These are phyloP conservation scores for Passalora sequoiae DNA, from an alignment of 2,329 filamentous ascomycete genomes.

Conservation along the genomic window DNA sequence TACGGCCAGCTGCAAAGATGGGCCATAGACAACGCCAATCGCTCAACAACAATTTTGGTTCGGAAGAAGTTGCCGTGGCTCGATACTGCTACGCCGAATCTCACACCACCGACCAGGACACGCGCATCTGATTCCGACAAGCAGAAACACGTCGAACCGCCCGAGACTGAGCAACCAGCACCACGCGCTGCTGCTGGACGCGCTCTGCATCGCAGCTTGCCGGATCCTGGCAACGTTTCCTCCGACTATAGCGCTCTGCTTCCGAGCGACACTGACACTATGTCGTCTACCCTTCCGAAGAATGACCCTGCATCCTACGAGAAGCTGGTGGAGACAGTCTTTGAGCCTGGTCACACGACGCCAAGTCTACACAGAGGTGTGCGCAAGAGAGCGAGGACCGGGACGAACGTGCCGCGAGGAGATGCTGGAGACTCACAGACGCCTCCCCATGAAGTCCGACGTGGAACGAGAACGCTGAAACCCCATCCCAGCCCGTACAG, in stretches of 20 bases:
- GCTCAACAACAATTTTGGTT: conserved; percentile 1
- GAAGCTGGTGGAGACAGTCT: conserved; percentile 10
- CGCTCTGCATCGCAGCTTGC: too few relatives aligned
- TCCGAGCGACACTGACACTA: conserved; percentile 7
- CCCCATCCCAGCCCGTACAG: conserved; percentile 7
- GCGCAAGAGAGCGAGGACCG: background rate
- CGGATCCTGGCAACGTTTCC: conserved; percentile 14
- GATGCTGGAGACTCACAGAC: background rate
- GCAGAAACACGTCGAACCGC: background rate
- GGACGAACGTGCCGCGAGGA: background rate
- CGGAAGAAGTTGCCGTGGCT: conserved; percentile 29
- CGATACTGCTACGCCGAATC: background rate
- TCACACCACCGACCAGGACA: too few relatives aligned
- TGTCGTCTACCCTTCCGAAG: conserved; percentile 11
- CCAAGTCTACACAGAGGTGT: background rate
- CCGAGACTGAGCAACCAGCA: background rate
- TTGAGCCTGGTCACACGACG: conserved; percentile 1
- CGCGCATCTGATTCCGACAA: background rate
- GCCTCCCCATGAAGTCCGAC: background rate
- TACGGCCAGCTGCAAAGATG: conserved; percentile 1
- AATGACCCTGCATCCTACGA: conserved; percentile 25
- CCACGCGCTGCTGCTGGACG: too few relatives aligned
- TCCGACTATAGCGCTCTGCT: conserved; percentile 27
- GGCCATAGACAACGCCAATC: background rate
- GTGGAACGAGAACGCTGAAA: conserved; percentile 11